phyloP scores from a whole-genome alignment of 805 yeast species.

The Barnettozyma populi region DNA sequence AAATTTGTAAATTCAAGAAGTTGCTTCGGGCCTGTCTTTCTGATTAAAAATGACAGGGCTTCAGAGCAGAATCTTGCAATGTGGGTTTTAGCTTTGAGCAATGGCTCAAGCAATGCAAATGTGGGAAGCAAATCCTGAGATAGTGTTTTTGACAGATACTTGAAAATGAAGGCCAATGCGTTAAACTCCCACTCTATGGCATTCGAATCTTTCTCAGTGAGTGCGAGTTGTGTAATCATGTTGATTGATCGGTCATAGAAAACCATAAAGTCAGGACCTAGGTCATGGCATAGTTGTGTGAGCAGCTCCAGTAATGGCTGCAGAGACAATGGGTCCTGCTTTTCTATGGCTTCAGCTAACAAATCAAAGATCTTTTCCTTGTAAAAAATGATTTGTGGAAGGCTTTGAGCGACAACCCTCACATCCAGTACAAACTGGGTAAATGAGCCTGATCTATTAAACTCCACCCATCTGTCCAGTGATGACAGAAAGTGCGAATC shows the following conservation, averaged over 20 bases:
- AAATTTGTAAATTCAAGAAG: slow-evolving; percentile 42
- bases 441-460: slow-evolving; percentile 70
- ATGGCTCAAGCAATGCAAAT: slow-evolving; percentile 55
- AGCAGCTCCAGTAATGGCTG: slow-evolving; percentile 79
- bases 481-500: slow-evolving; percentile 76
- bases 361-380: slow-evolving; percentile 53
- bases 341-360: slow-evolving; percentile 40
- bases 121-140: slow-evolving; percentile 64
- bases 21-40: slow-evolving; percentile 52
- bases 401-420: slow-evolving; percentile 51
- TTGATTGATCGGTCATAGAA: slow-evolving; percentile 53
- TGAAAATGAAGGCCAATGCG: slow-evolving; percentile 81
- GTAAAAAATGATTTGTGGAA: slow-evolving; percentile 79
- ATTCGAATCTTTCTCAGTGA: slow-evolving; percentile 45
- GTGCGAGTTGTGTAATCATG: slow-evolving; percentile 45
- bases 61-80: slow-evolving; percentile 84
- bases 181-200: slow-evolving; percentile 82
- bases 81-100: slow-evolving; percentile 59
- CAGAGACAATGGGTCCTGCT: slow-evolving; percentile 62
- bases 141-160: slow-evolving; percentile 67
- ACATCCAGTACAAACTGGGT: slow-evolving; percentile 55
- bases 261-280: slow-evolving; percentile 84
- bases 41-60: slow-evolving; percentile 76
- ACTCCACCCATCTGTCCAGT: slow-evolving; percentile 81
- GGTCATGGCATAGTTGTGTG: slow-evolving; percentile 84